Percentiles rank a stretch among this genome's conserved stretches.
These are phyloP conservation scores for Colletotrichum paranaense DNA, from an alignment of 2,329 filamentous ascomycete species.

Conservation along the genomic window DNA sequence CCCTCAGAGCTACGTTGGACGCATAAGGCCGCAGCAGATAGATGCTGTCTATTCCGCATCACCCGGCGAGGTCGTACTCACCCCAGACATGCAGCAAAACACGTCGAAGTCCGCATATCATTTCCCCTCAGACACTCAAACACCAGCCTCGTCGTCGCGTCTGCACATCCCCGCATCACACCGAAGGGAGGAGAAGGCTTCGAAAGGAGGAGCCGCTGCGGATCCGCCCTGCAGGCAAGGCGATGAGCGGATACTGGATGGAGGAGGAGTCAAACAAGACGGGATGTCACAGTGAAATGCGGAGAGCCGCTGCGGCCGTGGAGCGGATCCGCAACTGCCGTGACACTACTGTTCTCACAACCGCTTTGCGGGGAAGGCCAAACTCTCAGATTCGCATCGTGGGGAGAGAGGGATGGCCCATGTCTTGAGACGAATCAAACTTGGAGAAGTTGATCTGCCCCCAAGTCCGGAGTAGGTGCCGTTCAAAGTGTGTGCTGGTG, in stretches of 20 bases:
- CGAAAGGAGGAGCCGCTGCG: background rate
- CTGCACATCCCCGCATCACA: background rate
- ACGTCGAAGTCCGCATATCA: background rate
- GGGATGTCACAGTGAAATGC: background rate
- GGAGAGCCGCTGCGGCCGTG: background rate
- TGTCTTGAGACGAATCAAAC: background rate
- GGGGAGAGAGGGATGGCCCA: background rate
- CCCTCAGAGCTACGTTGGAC: too few relatives aligned
- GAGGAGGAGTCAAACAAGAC: too few relatives aligned
- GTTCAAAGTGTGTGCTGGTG: background rate
- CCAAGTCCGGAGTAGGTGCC: background rate
- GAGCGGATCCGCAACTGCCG: conserved; percentile 7
- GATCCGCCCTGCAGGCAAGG: background rate
- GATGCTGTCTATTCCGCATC: background rate
- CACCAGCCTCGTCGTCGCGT: background rate
- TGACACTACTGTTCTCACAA: background rate
- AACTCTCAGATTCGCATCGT: background rate
- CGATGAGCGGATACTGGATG: too few relatives aligned
- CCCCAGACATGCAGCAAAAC: background rate
- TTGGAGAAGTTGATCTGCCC: too few relatives aligned
- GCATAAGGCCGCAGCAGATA: too few relatives aligned
- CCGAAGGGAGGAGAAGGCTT: background rate
- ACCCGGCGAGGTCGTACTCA: background rate
- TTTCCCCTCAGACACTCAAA: background rate
- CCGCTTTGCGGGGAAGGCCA: background rate